Base-by-base conservation (phyloP, 306 rosid genomes). In the Vigna unguiculata region DNA sequence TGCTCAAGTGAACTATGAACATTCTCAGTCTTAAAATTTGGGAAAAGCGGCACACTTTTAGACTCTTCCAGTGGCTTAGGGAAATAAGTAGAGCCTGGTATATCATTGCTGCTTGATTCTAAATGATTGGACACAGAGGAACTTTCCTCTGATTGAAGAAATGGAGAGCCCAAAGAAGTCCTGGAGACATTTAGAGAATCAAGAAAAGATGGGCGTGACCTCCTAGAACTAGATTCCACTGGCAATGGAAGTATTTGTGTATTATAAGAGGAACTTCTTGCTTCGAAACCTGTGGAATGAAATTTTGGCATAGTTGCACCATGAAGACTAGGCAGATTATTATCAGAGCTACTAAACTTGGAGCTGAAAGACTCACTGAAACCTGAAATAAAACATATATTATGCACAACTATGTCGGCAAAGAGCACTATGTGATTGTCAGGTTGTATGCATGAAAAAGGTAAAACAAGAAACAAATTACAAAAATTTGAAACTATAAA, bases 191-290 rank as follows among this genome's bases (percentile, higher is more conserved):
- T 87, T 63, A 92, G 73, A 83, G 93, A 84, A 87, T 96, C 98
- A 70, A 92, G 98, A 78, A 96, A 93, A 63, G 96, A 96, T 69
- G 97, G 88, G 25, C 96, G 98, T 63, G 93, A 87, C 85, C 87
- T 84, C 84, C 91, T 77, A 67, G 91, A 74, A 83, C 80, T 89
- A 41, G 85, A 82, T 81, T 92, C 97, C n/a, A 62, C 68, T 49
- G 89, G 45, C 40, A 76, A 74, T 5, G 92, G 80, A 54, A 81
- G 65, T 40, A 64, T 57, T 7, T 86, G 85, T 66, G 82, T 81
- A 71, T 85, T 82, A 82, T 83, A 83, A 69, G 89, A 75, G 68
- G 86, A 77, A 78, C 65, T 66, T 75, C 89, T 83, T 10, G 36
- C 48, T 75, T 87, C 90, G 53, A 86, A 82, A 78, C 76, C 84